Evolutionary conservation across 2,329 filamentous ascomycete species (phyloP), one percentile per base, ranked within the genome.

Genomic region (Colletotrichum nymphaeae): DNA sequence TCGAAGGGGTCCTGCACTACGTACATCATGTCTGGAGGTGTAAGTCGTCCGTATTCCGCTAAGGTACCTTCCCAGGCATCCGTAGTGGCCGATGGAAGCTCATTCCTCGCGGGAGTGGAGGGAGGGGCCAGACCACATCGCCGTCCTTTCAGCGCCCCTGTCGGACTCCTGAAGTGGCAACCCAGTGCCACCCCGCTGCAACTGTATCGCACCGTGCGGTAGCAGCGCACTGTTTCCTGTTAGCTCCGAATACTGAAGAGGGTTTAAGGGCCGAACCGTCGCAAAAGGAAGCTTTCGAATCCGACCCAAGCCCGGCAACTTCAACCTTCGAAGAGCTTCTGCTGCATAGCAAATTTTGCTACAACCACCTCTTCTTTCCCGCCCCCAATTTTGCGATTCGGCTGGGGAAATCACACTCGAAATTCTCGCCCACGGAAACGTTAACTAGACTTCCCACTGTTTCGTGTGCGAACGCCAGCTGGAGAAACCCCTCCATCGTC

Each of bases 181-280:
- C 53, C 55, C 16, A 70, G 57, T 26, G 28, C 42, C 46, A 60
- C 67, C 60, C 53, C 49, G 60, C 67, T 56, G 62, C 26, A 63
- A 22, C 71, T 42, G 28, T 46, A 66, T 52, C 46, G 70, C 67
- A 62, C 62, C 35, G 67, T 71, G 60, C 46, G 60, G 35, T 30
- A 32, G 37, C 16, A 57, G n/a, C 42, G 63, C 60, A 73, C 60
- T 73, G 70, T 57, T 70, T 62, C 32, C 66, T 59, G 60, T 65
- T 73, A 56, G 70, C 42, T 60, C 62, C 56, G 49, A 73, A 64
- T 32, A 53, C 62, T 52, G 46, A 64, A 6, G 67, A 71, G 71
- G 71, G 67, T 69, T 68, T 71, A 65, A 71, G 71, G 67, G 60
- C 71, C 71, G 71, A 71, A 72, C 67, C 71, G 60, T 73, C 60